A percentile compares a stretch with the other conserved stretches of the same genome.
Evolutionary conservation across 257 asterid species (phyloP).

Genomic region (Solanum ossicruentum): DNA sequence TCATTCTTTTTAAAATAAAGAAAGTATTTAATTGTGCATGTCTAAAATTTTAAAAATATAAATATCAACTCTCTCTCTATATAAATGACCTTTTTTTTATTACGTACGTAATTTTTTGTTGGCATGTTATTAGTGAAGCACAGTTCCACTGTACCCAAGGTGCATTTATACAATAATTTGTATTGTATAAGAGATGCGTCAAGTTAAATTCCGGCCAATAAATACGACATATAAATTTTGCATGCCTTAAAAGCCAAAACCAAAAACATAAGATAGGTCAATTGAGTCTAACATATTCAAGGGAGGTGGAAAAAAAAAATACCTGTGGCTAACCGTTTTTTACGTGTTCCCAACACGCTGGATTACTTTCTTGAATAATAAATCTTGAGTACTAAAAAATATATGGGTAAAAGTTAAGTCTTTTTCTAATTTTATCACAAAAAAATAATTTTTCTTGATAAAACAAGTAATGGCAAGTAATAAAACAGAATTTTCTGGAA

Average conservation of each 20-base stretch:
- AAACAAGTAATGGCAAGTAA: not conserved
- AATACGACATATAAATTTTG: no score
- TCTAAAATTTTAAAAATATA: no score
- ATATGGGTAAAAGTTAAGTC: not conserved
- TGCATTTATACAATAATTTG: not conserved
- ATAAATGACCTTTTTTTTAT: no score
- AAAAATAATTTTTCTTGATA: not conserved
- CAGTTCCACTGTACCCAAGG: no score
- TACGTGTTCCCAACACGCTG: not conserved
- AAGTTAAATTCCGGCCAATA: not conserved
- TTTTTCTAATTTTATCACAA: not conserved
- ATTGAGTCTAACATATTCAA: not conserved
- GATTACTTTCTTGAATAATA: not conserved
- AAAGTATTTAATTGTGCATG: no score
- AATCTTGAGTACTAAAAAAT: not conserved
- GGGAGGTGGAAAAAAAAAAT: not conserved
- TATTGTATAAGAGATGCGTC: no score
- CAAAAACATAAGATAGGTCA: not conserved
- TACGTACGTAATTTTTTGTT: no score
- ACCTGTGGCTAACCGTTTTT: conserved; percentile 4
- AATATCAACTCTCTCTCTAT: no score
- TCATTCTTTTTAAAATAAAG: no score
- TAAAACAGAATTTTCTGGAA: not conserved
- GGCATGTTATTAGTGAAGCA: not conserved
- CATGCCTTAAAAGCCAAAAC: not conserved